Evolutionary conservation across 495 filamentous ascomycete species (phyloP), one percentile per base, ranked within the genome.

Genomic region (Chlorociboria aeruginascens): DNA sequence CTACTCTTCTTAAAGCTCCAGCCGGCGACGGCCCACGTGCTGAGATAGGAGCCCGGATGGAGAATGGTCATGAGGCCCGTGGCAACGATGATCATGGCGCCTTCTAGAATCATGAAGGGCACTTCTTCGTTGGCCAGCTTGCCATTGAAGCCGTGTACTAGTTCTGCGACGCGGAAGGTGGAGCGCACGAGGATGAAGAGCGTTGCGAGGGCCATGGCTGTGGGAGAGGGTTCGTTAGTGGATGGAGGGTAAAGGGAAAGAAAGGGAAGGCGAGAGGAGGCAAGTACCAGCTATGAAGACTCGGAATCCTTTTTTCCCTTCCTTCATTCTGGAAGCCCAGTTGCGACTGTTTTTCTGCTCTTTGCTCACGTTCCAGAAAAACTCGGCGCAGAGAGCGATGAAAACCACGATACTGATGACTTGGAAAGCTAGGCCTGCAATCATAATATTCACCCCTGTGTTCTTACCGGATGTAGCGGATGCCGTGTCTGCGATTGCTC

Each of bases 391-490:
- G 8, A 72, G 51, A 31, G 57, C 38, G 41, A 69, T 68, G 61
- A 77, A 78, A 39, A 68, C 46, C 12, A 69, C 45, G 11, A 77
- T 66, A 1, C 68, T 73, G 34, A 74, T 37, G 41, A 78, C 70
- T 57, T 85, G 76, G 53, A 72, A 72, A 25, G 69, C 48, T 0
- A 86, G 65, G 41, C 82, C 82, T 0, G 74, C 78, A 44, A 85
- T 69, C 76, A 85, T 82, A 62, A 81, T 74, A 59, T 81, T 64
- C 52, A 70, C 69, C n/a, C 82, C 82, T 0, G 49, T 52, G 0
- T 45, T 28, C 1, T 55, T 43, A 35, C 59, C 47, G 14, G 59
- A 48, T 42, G 68, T 56, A 2, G 69, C 69, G 9, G 69, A 63
- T 8, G 66, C 62, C n/a, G 73, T 64, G 37, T 52, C 49, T 16